Conservation (phyloP, 306 rosid species). For the Alnus glutinosa region DNA sequence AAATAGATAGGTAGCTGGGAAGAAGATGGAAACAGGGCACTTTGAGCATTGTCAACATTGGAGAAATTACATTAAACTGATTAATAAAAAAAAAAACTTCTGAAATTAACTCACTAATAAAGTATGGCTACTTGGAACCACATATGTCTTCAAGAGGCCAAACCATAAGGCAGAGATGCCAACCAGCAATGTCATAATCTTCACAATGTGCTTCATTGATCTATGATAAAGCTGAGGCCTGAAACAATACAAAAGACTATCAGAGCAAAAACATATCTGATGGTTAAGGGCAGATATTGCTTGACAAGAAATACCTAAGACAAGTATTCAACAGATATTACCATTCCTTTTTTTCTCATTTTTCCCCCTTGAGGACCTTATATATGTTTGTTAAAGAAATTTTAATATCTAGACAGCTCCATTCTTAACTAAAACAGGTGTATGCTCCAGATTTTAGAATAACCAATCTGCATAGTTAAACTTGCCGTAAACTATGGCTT, state of each 20-base stretch:
- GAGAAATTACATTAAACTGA: background rate
- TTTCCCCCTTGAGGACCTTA: no score
- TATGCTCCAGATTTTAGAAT: no score
- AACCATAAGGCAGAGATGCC: constrained; percentile 47
- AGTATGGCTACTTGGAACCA: constrained; percentile 40
- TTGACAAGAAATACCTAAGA: background rate
- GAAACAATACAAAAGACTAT: background rate
- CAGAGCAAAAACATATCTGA: background rate
- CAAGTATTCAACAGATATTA: background rate
- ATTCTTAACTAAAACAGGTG: no score
- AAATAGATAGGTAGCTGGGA: constrained; percentile 51
- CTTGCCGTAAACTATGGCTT: no score
- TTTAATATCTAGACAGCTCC: no score
- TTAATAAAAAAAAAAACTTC: background rate
- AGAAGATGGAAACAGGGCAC: constrained; percentile 4
- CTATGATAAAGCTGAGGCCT: background rate
- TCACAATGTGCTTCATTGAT: constrained; percentile 48
- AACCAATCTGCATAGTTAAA: no score
- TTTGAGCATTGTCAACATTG: background rate
- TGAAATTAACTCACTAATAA: constrained; percentile 49
- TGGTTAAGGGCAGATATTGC: background rate
- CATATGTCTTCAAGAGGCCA: constrained; percentile 40
- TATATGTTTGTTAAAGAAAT: no score
- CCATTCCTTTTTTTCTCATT: no score
- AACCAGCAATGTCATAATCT: constrained; percentile 40